Evolutionary conservation across 2,329 filamentous ascomycete species (phyloP).

Genomic region (Chaetomium strumarium): DNA sequence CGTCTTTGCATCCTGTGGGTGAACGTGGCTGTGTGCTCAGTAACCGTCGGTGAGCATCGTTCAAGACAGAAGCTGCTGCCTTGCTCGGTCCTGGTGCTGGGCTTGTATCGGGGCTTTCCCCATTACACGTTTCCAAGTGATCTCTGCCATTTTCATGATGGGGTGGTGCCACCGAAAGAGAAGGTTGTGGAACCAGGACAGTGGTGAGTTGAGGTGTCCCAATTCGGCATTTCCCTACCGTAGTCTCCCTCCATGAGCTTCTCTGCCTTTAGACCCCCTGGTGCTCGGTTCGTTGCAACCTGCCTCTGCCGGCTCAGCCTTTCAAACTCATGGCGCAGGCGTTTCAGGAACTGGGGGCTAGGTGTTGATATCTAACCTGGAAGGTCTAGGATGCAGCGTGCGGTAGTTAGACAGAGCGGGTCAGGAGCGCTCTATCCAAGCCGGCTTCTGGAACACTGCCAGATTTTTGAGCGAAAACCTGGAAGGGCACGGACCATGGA

Average conservation of each 20-base stretch:
- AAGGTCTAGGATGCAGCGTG: too few relatives aligned
- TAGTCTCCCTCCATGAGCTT: neutral
- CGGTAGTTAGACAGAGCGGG: neutral
- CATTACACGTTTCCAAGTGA: slow-evolving; percentile 9
- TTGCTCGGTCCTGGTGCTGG: neutral
- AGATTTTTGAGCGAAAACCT: slow-evolving; percentile 16
- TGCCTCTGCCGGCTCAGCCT: neutral
- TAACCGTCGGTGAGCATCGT: neutral
- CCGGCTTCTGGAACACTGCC: slow-evolving; percentile 22
- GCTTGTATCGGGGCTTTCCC: neutral
- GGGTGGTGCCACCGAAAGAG: slow-evolving; percentile 10
- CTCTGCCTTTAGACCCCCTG: too few relatives aligned
- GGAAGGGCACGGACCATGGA: slow-evolving; percentile 18
- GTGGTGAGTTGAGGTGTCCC: neutral
- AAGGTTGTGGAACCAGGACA: slow-evolving; percentile 3
- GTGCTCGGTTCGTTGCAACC: neutral
- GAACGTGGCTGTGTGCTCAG: too few relatives aligned
- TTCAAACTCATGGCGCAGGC: neutral
- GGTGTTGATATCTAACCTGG: too few relatives aligned
- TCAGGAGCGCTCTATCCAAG: slow-evolving; percentile 1
- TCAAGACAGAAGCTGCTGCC: neutral
- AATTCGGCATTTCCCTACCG: slow-evolving; percentile 5
- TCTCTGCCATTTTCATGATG: neutral
- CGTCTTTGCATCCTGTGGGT: too few relatives aligned
- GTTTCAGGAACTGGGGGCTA: too few relatives aligned